Percentiles rank a stretch among this genome's conserved stretches.
These are phyloP conservation scores for Metschnikowia henanensis DNA, from an alignment of 805 yeast genomes.

Conservation along the genomic window DNA sequence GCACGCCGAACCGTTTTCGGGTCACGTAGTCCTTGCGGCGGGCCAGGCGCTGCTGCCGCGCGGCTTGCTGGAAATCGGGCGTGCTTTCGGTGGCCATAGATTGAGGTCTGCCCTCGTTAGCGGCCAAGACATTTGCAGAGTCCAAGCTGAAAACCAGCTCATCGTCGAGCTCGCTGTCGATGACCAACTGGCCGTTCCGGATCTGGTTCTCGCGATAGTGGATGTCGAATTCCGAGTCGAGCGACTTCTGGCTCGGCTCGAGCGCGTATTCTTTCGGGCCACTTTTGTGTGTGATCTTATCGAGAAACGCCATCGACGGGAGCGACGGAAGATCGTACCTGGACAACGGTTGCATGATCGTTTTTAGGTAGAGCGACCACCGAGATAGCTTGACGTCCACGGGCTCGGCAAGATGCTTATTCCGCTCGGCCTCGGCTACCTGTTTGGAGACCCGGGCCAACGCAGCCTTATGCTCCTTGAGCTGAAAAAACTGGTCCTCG, in stretches of 20 bases:
- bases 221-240: slow-evolving; percentile 23
- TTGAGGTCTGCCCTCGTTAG: neutral
- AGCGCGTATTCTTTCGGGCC: slow-evolving; percentile 5
- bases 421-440: slow-evolving; percentile 7
- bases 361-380: slow-evolving; percentile 29
- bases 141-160: slow-evolving; percentile 9
- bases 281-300: slow-evolving; percentile 9
- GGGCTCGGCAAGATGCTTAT: slow-evolving; percentile 12
- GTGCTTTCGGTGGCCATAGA: neutral
- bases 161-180: slow-evolving; percentile 11
- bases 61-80: neutral
- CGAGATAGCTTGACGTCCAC: slow-evolving; percentile 27
- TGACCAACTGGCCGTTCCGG: slow-evolving; percentile 31
- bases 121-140: slow-evolving; percentile 1
- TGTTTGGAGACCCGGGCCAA: slow-evolving; percentile 1
- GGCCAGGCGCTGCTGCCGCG: slow-evolving; percentile 14
- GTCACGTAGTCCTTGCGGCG: slow-evolving; percentile 51
- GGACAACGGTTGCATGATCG: slow-evolving; percentile 23
- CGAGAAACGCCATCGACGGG: slow-evolving; percentile 36
- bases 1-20: slow-evolving; percentile 41
- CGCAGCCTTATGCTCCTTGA: slow-evolving; percentile 50
- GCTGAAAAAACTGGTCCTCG: slow-evolving; percentile 67
- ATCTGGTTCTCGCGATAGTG: slow-evolving; percentile 39
- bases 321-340: slow-evolving; percentile 42
- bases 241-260: neutral